phyloP scores from a whole-genome alignment of 345 rosid species.

The Eucalyptus erythrocorys region DNA sequence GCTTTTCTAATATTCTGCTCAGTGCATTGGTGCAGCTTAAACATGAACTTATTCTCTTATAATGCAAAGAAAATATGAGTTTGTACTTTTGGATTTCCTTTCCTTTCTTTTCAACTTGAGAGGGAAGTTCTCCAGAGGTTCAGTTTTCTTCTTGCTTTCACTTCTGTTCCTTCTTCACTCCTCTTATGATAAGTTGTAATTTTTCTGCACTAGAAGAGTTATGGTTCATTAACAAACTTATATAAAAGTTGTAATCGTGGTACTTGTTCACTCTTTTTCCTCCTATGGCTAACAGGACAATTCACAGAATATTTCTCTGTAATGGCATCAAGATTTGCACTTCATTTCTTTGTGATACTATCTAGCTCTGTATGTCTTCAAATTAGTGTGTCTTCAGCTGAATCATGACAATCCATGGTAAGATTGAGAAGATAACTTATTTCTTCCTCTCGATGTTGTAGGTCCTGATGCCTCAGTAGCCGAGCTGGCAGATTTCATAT shows the following conservation, averaged over 20 bases:
- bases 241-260: neutral
- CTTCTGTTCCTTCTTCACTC: neutral
- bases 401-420: neutral
- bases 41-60: neutral
- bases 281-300: neutral
- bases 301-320: neutral
- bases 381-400: neutral
- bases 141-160: neutral
- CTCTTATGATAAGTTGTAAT: neutral
- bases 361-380: neutral
- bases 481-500: constrained; percentile 66
- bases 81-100: neutral
- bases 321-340: neutral
- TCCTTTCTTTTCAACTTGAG: neutral
- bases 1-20: neutral
- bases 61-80: neutral
- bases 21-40: neutral
- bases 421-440: neutral
- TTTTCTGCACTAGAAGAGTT: neutral
- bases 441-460: neutral
- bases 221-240: neutral
- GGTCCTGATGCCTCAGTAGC: constrained; percentile 46
- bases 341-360: neutral
- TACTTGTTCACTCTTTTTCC: neutral
- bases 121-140: neutral